These are phyloP conservation scores for Hymenoscyphus linearis DNA, from an alignment of 2,329 filamentous ascomycete genomes.

Conservation along the genomic window DNA sequence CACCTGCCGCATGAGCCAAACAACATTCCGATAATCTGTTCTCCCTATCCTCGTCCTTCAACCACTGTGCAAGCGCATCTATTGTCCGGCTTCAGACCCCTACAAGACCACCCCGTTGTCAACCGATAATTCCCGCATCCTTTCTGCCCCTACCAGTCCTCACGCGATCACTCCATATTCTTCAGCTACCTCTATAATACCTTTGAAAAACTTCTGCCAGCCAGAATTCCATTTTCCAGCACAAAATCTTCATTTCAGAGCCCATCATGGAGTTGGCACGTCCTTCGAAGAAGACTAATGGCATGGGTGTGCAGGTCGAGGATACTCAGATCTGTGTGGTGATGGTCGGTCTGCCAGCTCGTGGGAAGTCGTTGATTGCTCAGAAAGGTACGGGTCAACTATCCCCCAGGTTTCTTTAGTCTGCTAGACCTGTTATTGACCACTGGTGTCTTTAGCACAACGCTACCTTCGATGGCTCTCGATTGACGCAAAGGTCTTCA, in stretches of 20 bases:
- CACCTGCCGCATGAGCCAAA: constrained; percentile 5
- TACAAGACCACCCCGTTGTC: constrained; percentile 7
- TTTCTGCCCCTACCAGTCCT: constrained; percentile 12
- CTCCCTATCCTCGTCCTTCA: not conserved
- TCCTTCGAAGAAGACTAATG: constrained; percentile 44
- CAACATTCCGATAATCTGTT: not conserved
- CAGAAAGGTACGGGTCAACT: constrained; percentile 69
- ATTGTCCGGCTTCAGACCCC: not conserved
- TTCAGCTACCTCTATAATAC: not conserved
- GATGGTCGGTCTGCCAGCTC: constrained; percentile 94
- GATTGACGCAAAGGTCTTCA: constrained; percentile 90
- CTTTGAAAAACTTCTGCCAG: not conserved
- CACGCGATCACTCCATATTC: constrained; percentile 19
- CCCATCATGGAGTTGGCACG: constrained; percentile 21
- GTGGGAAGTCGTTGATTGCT: constrained; percentile 96
- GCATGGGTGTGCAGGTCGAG: constrained; percentile 79
- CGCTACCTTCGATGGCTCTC: constrained; percentile 96
- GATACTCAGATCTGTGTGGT: constrained; percentile 96
- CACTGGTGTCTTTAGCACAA: constrained; percentile 54
- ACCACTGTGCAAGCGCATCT: not conserved
- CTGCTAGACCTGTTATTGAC: constrained; percentile 9
- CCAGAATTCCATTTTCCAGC: constrained; percentile 4
- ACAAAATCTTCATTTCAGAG: not conserved
- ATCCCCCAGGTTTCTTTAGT: not conserved
- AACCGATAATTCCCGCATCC: constrained; percentile 16